Percentiles rank a stretch among this genome's conserved stretches.
phyloP scores from a whole-genome alignment of 345 rosid genomes.

The Camelina laxa region DNA sequence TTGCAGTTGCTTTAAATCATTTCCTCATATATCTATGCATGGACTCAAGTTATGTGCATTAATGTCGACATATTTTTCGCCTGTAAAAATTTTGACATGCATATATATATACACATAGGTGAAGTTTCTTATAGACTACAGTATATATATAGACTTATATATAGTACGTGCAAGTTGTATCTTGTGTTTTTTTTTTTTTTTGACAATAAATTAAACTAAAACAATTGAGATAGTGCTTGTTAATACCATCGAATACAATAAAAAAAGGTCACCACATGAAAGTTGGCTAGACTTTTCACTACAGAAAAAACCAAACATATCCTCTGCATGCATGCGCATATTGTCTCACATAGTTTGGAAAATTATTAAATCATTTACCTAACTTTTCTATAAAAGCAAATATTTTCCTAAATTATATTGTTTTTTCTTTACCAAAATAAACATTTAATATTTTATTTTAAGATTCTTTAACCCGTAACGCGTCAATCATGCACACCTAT shows the following conservation, averaged over 20 bases:
- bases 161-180: constrained; percentile 1
- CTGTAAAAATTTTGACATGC: not conserved
- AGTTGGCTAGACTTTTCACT: constrained; percentile 15
- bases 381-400: not conserved
- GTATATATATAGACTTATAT: not conserved
- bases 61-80: not conserved
- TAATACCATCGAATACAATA: not conserved
- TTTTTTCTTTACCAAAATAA: not conserved
- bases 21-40: not conserved
- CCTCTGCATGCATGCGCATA: not conserved
- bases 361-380: not conserved
- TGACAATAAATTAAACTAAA: not conserved
- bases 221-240: not conserved
- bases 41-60: not conserved
- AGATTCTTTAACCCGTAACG: not conserved
- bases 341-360: not conserved
- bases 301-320: not conserved
- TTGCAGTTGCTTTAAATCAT: constrained; percentile 43
- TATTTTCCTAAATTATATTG: constrained; percentile 3
- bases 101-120: not conserved
- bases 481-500: not conserved
- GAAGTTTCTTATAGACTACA: not conserved
- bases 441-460: not conserved
- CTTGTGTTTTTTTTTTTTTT: not conserved
- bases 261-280: not conserved